Conservation (phyloP, 2,329 filamentous ascomycete species). For the Phaeomoniella chlamydospora region DNA sequence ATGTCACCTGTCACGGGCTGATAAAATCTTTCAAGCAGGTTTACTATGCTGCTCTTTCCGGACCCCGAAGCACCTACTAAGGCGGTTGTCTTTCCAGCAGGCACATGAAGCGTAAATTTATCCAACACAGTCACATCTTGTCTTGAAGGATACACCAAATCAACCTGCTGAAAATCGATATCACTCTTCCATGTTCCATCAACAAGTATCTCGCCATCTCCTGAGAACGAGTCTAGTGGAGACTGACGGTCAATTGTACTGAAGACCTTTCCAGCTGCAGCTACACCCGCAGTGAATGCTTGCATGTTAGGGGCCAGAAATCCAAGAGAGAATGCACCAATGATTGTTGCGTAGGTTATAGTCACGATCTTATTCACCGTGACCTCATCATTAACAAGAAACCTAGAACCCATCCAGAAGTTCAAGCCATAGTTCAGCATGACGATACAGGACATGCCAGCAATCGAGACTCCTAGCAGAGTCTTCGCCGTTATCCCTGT, state of each 20-base stretch:
- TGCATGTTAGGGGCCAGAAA: conserved; percentile 25
- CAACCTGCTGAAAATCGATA: conserved; percentile 27
- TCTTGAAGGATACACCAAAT: conserved; percentile 31
- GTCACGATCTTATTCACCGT: conserved; percentile 9
- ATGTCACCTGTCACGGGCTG: conserved; percentile 24
- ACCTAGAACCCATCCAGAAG: conserved; percentile 23
- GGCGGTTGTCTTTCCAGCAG: conserved; percentile 36
- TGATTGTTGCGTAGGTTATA: conserved; percentile 13
- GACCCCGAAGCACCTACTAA: conserved; percentile 49
- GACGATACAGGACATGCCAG: conserved; percentile 39
- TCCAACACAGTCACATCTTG: conserved; percentile 27
- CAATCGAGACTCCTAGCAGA: conserved; percentile 26
- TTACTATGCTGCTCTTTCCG: conserved; percentile 62
- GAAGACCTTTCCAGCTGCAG: conserved; percentile 43
- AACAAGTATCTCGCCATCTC: conserved; percentile 10
- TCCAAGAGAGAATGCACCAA: conserved; percentile 22
- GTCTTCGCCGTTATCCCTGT: conserved; percentile 27
- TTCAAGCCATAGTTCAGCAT: conserved; percentile 48
- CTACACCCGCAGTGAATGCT: conserved; percentile 25
- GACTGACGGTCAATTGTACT: conserved; percentile 81
- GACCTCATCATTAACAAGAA: conserved; percentile 15
- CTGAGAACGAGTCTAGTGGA: conserved; percentile 60
- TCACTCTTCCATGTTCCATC: conserved; percentile 14
- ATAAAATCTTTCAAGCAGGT: conserved; percentile 60
- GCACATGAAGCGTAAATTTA: conserved; percentile 26